Percentiles rank a stretch among this genome's conserved stretches.
Evolutionary conservation across 2,329 filamentous ascomycete genomes (phyloP).

Genomic region (Trichocomaceae sp.): DNA sequence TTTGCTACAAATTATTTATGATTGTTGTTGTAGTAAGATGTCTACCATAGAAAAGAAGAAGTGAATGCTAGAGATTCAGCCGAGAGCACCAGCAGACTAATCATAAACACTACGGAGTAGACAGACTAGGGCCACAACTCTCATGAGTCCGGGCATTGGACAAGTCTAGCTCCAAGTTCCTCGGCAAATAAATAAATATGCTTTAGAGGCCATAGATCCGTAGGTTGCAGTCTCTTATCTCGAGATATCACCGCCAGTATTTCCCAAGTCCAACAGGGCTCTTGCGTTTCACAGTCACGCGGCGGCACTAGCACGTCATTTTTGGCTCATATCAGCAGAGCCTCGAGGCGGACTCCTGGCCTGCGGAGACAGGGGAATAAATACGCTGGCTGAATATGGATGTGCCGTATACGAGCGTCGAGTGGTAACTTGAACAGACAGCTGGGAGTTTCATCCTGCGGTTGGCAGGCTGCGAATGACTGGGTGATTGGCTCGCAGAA

Average conservation of each 20-base stretch:
- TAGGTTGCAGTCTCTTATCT: background rate
- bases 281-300: conserved; percentile 3
- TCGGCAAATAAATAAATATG: background rate
- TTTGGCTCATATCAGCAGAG: background rate
- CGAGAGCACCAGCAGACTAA: no score
- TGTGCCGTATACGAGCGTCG: no score
- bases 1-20: no score
- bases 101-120: no score
- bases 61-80: no score
- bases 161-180: no score
- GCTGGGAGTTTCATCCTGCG: background rate
- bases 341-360: background rate
- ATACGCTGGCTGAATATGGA: background rate
- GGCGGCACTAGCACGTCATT: background rate
- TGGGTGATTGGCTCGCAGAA: conserved; percentile 33
- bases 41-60: no score
- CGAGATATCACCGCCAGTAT: background rate
- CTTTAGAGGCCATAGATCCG: background rate
- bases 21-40: no score
- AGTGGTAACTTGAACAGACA: background rate
- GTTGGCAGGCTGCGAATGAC: conserved; percentile 25
- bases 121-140: no score
- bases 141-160: no score
- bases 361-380: background rate
- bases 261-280: background rate